Base-by-base conservation (phyloP, 163 green algal genomes). In the Volvox carteri region DNA sequence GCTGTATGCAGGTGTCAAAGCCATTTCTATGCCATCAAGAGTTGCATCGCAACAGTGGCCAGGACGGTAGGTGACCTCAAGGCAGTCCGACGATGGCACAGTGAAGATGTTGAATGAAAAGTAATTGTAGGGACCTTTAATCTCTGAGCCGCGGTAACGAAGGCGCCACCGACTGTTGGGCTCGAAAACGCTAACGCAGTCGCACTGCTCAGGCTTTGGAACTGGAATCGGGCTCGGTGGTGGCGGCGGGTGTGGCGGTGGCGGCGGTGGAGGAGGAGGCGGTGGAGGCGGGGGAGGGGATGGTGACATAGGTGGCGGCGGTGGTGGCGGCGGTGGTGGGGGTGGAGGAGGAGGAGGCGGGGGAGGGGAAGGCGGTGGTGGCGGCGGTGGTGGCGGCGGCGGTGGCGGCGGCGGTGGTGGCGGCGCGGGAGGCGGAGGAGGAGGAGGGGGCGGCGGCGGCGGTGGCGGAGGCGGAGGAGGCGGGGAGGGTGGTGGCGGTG, bases 81-180 rank as follows among this genome's bases (percentile, higher is more conserved):
- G 35, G 70, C 90, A 93, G 33, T 86, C 11, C 4, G 75, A 28
- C 2, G 50, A 60, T 2, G 83, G 84, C 16, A 90, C 84, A 11
- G 90, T 87, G 46, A 67, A 92, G 56, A 93, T 84, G 70, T 72
- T 68, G 72, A 91, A 93, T 44, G 62, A 52, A 30, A 70, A 93
- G 75, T 88, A 89, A 23, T 87, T 75, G 35, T n/a, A 73, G 35
- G 58, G 42, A 30, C 85, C 68, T 56, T 92, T 81, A 12, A 90
- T 30, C 30, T 74, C 77, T 5, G 54, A 83, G 0, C 37, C 88
- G 2, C 84, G 67, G 50, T 77, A 92, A 16, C 74, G 76, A 44
- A 93, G 73, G 48, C 90, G 90, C 90, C 90, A 93, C 35, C 90
- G 86, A 0, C 83, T 90, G 87, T 93, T 93, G 68, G 90, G 90